Conservation (phyloP, 257 asterid genomes). For the Lycium barbarum region DNA sequence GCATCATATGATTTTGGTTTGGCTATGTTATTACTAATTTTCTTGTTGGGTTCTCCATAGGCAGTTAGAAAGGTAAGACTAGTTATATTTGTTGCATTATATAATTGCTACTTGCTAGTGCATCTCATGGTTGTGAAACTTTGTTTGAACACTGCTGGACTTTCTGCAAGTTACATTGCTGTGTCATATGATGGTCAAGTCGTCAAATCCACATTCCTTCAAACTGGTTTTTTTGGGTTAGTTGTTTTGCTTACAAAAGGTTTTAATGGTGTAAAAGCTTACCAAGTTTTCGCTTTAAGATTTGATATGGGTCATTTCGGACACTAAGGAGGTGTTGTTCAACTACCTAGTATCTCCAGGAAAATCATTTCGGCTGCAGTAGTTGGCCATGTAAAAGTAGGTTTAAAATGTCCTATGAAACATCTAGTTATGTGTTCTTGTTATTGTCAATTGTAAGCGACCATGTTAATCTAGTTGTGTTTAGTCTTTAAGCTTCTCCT, state of each 20-base stretch:
- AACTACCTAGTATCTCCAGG: slow-evolving; percentile 44
- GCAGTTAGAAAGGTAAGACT: slow-evolving; percentile 20
- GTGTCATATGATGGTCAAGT: slow-evolving; percentile 6
- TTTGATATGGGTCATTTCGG: slow-evolving; percentile 45
- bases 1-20: slow-evolving; percentile 7
- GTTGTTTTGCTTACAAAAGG: slow-evolving; percentile 21
- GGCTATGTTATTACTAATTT: background rate
- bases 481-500: background rate
- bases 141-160: background rate
- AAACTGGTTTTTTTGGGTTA: slow-evolving; percentile 22
- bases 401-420: background rate
- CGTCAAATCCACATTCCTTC: slow-evolving; percentile 14
- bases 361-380: slow-evolving; percentile 37
- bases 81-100: background rate
- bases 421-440: background rate
- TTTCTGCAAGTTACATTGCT: background rate
- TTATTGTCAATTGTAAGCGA: background rate
- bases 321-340: slow-evolving; percentile 45
- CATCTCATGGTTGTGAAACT: slow-evolving; percentile 1
- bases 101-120: background rate
- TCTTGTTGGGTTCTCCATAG: background rate
- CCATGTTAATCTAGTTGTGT: background rate
- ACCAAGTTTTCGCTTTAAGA: background rate
- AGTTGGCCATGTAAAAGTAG: background rate
- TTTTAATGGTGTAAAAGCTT: slow-evolving; percentile 3